Base-by-base conservation (phyloP, 805 yeast genomes). In the Dipodascopsis uninucleata region DNA sequence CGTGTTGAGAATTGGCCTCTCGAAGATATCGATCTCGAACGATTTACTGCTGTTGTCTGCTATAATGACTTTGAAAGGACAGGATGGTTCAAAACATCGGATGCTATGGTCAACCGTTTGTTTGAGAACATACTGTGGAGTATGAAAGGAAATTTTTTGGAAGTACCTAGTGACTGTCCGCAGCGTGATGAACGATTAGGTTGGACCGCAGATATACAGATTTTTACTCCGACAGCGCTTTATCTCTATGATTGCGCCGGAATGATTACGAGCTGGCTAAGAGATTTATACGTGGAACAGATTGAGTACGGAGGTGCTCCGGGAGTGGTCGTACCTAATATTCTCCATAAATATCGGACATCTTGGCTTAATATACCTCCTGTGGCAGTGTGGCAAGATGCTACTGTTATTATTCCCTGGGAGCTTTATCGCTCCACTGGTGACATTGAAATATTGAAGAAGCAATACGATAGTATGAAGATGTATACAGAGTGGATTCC, bases 381-480 rank as follows among this genome's bases (percentile, higher is more conserved):
- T 17, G 43, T 41, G 3, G 51, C 43, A 7, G 18, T 32, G n/a
- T 46, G 51, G 51, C 43, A 55, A 37, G 62, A 59, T 37, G 60
- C 58, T 16, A 28, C 57, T 8, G 58, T 58, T 17, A 46, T 57
- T 35, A 58, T 58, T 24, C 62, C 62, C 5, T 42, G 47, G 47
- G 73, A 40, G 62, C 59, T 52, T 68, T 67, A 59, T 71, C 72
- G 36, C 64, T 62, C 41, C 61, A 55, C 59, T 68, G 66, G 68
- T 65, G 72, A 32, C 3, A 3, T 4, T 16, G 39, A 25, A 3
- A 4, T 36, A 3, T 20, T 36, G 7, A 7, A 5, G n/a, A 14
- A 21, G 6, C 45, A 45, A 14, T 45, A 41, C 31, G 16, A 16
- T 2, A 45, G 49, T 25, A 45, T 45, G 49, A 10, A 10, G n/a